phyloP scores from a whole-genome alignment of 1,284 basidiomycete species.

The Wolfiporia cocos region DNA sequence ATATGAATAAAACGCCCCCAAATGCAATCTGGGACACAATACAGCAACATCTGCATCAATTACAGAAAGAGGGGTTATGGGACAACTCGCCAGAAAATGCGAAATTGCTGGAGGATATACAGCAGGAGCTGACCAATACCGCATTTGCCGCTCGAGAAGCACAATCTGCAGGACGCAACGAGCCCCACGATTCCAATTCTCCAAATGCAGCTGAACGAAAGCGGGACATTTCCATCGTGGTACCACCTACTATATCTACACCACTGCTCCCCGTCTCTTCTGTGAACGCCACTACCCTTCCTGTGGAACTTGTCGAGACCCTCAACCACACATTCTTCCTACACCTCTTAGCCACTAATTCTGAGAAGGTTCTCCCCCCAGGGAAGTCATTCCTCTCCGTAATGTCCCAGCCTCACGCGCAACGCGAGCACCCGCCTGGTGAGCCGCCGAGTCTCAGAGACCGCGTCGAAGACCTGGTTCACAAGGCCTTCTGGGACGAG shows the following conservation, averaged over 20 bases:
- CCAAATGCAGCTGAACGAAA: not conserved
- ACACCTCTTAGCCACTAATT: conserved; percentile 54
- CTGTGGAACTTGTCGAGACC: conserved; percentile 44
- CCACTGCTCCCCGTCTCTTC: conserved; percentile 26
- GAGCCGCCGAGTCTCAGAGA: conserved; percentile 33
- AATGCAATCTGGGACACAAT: conserved; percentile 20
- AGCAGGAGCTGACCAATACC: conserved; percentile 9
- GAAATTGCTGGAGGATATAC: conserved; percentile 25
- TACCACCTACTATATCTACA: conserved; percentile 21
- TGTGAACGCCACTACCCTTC: conserved; percentile 30
- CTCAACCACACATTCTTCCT: conserved; percentile 58
- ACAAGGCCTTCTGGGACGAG: conserved; percentile 68
- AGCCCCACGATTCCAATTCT: too few species aligned
- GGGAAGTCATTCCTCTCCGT: conserved; percentile 66
- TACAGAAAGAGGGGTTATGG: conserved; percentile 29
- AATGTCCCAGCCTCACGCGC: conserved; percentile 37
- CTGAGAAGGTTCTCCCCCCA: conserved; percentile 50
- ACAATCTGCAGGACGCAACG: too few species aligned
- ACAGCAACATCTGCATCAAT: conserved; percentile 18
- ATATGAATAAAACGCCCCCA: not conserved
- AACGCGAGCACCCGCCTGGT: conserved; percentile 16
- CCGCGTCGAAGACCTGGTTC: conserved; percentile 48
- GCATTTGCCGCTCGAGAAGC: not conserved
- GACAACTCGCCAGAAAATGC: conserved; percentile 25
- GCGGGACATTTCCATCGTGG: conserved; percentile 14